Conservation (phyloP, 306 rosid species). For the Sophora flavescens region DNA sequence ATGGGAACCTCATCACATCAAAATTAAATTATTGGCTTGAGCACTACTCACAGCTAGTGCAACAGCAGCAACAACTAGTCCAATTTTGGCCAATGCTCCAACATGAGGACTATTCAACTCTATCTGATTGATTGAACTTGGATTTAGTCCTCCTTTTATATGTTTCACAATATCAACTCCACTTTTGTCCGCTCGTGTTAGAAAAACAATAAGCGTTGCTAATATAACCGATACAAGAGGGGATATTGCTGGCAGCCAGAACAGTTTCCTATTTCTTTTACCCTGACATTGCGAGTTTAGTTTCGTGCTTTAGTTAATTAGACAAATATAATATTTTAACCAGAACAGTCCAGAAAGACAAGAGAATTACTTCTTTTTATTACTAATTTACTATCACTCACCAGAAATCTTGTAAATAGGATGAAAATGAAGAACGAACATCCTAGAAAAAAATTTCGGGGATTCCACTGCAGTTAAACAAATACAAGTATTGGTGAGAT, state of each 20-base stretch:
- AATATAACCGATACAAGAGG: slow-evolving; percentile 67
- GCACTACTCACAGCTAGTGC: slow-evolving; percentile 63
- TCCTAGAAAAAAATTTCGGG: slow-evolving; percentile 61
- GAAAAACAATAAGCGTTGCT: slow-evolving; percentile 64
- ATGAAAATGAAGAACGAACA: slow-evolving; percentile 65
- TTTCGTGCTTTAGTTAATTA: slow-evolving; percentile 2
- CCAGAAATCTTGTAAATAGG: slow-evolving; percentile 59
- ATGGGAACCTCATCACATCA: not conserved
- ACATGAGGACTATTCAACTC: slow-evolving; percentile 51
- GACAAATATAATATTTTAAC: not conserved
- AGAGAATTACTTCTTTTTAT: not conserved
- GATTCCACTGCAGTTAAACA: slow-evolving; percentile 60
- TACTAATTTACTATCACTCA: slow-evolving; percentile 46
- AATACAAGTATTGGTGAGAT: slow-evolving; percentile 3
- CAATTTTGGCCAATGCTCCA: slow-evolving; percentile 60
- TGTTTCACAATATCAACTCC: slow-evolving; percentile 68
- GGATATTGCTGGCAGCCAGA: slow-evolving; percentile 74
- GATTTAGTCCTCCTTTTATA: slow-evolving; percentile 67
- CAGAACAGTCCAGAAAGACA: not conserved
- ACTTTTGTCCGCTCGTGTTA: slow-evolving; percentile 56
- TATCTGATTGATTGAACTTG: slow-evolving; percentile 59
- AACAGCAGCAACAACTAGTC: slow-evolving; percentile 60
- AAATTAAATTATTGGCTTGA: not conserved
- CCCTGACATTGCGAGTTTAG: slow-evolving; percentile 54
- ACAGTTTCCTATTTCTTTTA: slow-evolving; percentile 58